A percentile compares a stretch with the other conserved stretches of the same genome.
These are phyloP conservation scores for Claviceps citrina DNA, from an alignment of 2,329 filamentous ascomycete genomes.

Conservation along the genomic window DNA sequence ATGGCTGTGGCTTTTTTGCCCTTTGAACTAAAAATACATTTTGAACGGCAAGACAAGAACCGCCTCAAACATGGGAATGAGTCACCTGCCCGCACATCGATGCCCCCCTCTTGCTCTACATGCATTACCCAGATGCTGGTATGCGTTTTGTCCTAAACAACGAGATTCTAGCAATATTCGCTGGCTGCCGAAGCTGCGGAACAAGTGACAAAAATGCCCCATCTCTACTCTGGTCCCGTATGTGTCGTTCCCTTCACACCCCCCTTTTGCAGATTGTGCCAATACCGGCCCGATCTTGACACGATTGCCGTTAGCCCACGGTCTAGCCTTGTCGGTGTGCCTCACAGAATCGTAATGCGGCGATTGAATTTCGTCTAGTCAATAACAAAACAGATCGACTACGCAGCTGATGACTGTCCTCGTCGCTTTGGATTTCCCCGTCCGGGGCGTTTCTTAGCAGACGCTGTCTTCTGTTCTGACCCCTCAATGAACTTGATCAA, in stretches of 20 bases:
- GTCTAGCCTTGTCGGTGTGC: neutral
- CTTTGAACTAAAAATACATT: constrained; percentile 3
- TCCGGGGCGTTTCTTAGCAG: constrained; percentile 39
- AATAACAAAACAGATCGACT: neutral
- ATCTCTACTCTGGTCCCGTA: too few relatives aligned
- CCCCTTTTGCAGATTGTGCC: neutral
- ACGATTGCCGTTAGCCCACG: too few relatives aligned
- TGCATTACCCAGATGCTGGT: neutral
- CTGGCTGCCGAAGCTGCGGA: neutral
- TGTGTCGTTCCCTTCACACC: too few relatives aligned
- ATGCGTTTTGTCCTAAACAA: neutral
- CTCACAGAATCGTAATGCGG: neutral
- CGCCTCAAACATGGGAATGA: neutral
- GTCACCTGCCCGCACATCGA: neutral
- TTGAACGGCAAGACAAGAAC: too few relatives aligned
- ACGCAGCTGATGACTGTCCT: constrained; percentile 14
- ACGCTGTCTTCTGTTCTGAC: constrained; percentile 34
- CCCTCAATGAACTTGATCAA: constrained; percentile 91
- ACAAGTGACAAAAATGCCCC: neutral
- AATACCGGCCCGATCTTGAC: neutral
- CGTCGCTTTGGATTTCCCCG: constrained; percentile 42
- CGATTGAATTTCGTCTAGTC: neutral
- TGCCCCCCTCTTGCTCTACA: neutral
- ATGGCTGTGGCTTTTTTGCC: neutral
- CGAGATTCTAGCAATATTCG: neutral